Evolutionary conservation across 148 eudicot genomes (phyloP).

Genomic region (Fagopyrum esculentum): DNA sequence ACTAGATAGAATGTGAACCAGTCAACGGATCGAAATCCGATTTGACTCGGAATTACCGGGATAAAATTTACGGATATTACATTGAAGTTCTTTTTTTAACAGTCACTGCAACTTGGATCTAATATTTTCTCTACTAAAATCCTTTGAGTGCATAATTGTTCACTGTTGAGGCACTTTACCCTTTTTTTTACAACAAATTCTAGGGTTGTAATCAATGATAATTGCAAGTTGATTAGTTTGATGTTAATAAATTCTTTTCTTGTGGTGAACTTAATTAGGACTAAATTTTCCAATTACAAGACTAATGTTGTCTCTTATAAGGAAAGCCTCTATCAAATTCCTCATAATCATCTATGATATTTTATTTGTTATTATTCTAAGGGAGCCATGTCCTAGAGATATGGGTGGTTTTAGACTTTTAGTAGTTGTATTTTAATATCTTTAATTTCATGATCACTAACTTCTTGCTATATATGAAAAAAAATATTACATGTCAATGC

Average conservation of each 20-base stretch:
- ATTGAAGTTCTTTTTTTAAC: not conserved
- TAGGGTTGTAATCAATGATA: not conserved
- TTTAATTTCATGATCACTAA: not conserved
- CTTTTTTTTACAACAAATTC: not conserved
- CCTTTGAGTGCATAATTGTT: not conserved
- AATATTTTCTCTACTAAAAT: not conserved
- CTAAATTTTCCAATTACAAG: not conserved
- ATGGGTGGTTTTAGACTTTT: not conserved
- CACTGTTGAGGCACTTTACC: not conserved
- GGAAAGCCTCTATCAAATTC: not conserved
- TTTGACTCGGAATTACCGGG: too few species aligned
- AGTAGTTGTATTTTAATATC: not conserved
- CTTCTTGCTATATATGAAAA: not conserved
- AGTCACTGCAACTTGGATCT: not conserved
- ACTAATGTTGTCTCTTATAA: not conserved
- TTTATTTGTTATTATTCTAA: not conserved
- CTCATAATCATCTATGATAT: not conserved
- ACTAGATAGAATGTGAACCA: too few species aligned
- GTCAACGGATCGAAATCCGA: too few species aligned
- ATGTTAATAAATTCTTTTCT: not conserved
- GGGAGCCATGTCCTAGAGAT: not conserved
- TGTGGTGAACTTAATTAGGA: not conserved
- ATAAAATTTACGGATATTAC: too few species aligned
- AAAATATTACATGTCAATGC: not conserved
- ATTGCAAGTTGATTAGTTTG: not conserved